These are phyloP conservation scores for Passiflora organensis DNA, from an alignment of 345 rosid species.

Conservation along the genomic window DNA sequence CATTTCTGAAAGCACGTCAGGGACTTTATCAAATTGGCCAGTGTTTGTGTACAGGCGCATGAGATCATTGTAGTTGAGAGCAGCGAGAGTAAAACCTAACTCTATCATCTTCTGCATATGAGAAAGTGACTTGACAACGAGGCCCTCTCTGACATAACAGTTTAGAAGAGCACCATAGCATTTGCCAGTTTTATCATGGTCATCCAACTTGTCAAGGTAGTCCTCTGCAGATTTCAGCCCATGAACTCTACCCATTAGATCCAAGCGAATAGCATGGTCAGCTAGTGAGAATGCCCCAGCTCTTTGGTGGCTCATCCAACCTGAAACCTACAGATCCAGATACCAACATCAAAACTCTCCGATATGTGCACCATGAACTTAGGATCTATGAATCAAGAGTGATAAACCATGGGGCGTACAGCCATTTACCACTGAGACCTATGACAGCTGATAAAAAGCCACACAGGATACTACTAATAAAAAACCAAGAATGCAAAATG, in stretches of 20 bases:
- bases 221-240: constrained; percentile 36
- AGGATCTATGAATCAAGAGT: no score
- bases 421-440: no score
- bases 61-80: constrained; percentile 32
- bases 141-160: constrained; percentile 40
- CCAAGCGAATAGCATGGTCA: constrained; percentile 39
- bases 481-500: no score
- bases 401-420: no score
- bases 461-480: no score
- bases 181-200: constrained; percentile 27
- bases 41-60: constrained; percentile 32
- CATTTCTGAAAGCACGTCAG: constrained; percentile 36
- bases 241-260: constrained; percentile 38
- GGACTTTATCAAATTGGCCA: constrained; percentile 33
- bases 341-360: no score
- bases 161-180: constrained; percentile 42
- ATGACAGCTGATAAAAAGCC: no score
- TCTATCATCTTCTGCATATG: constrained; percentile 39
- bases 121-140: constrained; percentile 34
- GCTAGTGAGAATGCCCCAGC: constrained; percentile 14
- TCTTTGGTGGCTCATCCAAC: constrained; percentile 30
- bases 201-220: constrained; percentile 31
- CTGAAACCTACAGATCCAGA: constrained; percentile 44
- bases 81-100: constrained; percentile 23
- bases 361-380: no score